These are phyloP conservation scores for Phytopythium aichiense DNA, from an alignment of 352 stramenopile genomes.

Conservation along the genomic window DNA sequence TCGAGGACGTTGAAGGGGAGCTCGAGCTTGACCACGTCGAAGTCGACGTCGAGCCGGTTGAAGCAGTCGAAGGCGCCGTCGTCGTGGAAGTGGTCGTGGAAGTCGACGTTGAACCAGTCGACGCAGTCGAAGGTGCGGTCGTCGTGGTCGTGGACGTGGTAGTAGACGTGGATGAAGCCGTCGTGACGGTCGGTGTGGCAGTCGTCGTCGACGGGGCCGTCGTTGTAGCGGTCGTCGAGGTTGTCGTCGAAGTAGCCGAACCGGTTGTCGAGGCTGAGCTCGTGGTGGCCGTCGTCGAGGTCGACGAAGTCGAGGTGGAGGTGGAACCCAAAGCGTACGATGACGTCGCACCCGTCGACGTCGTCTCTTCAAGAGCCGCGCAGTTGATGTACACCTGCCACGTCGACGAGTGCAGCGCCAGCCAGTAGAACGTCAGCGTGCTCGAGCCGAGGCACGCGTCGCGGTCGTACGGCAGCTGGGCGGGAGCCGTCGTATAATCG, in stretches of 20 bases:
- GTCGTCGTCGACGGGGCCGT: slow-evolving; percentile 2
- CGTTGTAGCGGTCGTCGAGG: slow-evolving; percentile 5
- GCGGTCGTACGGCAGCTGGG: slow-evolving; percentile 32
- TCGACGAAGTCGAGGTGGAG: not conserved
- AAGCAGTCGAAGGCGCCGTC: not conserved
- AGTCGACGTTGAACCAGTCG: not conserved
- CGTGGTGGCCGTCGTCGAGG: slow-evolving; percentile 12
- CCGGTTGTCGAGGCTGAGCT: slow-evolving; percentile 11
- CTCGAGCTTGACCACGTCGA: not conserved
- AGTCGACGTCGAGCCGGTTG: not conserved
- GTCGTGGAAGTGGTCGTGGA: not conserved
- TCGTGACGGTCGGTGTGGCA: slow-evolving; percentile 7
- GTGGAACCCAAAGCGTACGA: slow-evolving; percentile 21
- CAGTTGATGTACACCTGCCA: slow-evolving; percentile 25
- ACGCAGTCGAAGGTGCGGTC: not conserved
- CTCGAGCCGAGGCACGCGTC: slow-evolving; percentile 22
- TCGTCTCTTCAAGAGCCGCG: slow-evolving; percentile 13
- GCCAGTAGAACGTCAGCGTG: slow-evolving; percentile 32
- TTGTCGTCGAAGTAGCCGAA: slow-evolving; percentile 9
- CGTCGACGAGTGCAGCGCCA: slow-evolving; percentile 35
- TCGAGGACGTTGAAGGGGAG: not conserved
- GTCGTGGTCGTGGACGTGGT: slow-evolving; percentile 9
- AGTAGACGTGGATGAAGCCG: not conserved
- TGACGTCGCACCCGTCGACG: slow-evolving; percentile 17
- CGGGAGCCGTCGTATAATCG: slow-evolving; percentile 26